Evolutionary conservation across 371 early-diverging fungal species (phyloP), one percentile per base, ranked within the genome.

Genomic region (Lichtheimia hyalospora): DNA sequence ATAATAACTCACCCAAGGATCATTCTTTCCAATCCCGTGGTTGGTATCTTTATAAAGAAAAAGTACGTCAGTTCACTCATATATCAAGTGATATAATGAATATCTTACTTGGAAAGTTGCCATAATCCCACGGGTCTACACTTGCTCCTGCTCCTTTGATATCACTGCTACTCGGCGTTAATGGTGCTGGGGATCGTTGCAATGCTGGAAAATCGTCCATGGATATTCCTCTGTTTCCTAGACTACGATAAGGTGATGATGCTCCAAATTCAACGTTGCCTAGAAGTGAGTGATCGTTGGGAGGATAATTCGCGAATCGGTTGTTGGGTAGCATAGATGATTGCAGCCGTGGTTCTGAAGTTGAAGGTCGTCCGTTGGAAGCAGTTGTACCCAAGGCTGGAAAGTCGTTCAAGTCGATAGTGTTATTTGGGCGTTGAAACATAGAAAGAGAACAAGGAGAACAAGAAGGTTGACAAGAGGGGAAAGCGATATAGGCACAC

Each of bases 141-240:
- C 34, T 8, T 8, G 8, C 34, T 8, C 69, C 68, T 42, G 50
- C 39, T 4, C 42, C 55, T 21, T 61, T 51, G 61, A 74, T 58
- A 49, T 67, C 67, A 48, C 67, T 70, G 52, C 72, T 71, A 49
- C 70, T 72, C 43, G 75, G 60, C 3, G 66, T 54, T 27, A 58
- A 59, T 25, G 71, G 56, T 13, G 50, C 44, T 28, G 28, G 43
- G 21, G 60, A 65, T 61, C 74, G 72, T 61, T 69, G 62, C 54
- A 79, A 57, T 46, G 80, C 80, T 52, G 80, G 80, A 54, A 79
- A 79, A 24, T 79, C 80, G 51, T 79, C 80, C 64, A 76, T 73
- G 13, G 77, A 72, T 60, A 76, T 76, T 18, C 77, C 67, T 65
- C 77, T 66, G 58, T 70, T 74, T 57, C 64, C 69, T 16, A 66